These are phyloP conservation scores for Trichosporon coremiiforme DNA, from an alignment of 1,284 basidiomycete species.

Conservation along the genomic window DNA sequence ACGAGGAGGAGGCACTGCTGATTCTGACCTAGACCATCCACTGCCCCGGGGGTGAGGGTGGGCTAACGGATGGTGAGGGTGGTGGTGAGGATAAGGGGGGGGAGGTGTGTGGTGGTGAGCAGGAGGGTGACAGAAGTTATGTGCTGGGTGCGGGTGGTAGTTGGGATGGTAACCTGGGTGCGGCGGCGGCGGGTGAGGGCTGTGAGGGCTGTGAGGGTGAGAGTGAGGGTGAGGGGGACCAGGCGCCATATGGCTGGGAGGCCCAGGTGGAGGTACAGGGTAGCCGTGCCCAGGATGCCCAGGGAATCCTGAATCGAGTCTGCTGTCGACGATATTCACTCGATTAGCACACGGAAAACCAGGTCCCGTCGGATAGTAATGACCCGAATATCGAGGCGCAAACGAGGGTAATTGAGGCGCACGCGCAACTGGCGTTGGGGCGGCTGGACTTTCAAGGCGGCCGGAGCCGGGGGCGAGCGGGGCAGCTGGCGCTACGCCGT, in stretches of 20 bases:
- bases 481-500: background rate
- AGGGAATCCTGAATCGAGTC: conserved; percentile 7
- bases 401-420: conserved; percentile 12
- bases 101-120: background rate
- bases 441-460: background rate
- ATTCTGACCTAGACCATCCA: background rate
- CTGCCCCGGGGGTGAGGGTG: conserved; percentile 5
- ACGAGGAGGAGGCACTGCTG: background rate
- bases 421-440: background rate
- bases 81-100: background rate
- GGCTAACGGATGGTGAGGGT: background rate
- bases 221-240: background rate
- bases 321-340: conserved; percentile 13
- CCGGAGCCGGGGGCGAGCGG: background rate
- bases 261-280: no score
- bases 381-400: background rate
- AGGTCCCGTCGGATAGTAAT: conserved; percentile 15
- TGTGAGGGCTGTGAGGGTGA: no score
- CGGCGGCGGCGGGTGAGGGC: background rate
- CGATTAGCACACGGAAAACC: conserved; percentile 5
- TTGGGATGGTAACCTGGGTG: background rate
- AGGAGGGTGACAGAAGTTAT: background rate
- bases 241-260: background rate
- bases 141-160: background rate
- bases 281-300: background rate